phyloP scores from a whole-genome alignment of 306 rosid genomes.

The Trifolium dubium region DNA sequence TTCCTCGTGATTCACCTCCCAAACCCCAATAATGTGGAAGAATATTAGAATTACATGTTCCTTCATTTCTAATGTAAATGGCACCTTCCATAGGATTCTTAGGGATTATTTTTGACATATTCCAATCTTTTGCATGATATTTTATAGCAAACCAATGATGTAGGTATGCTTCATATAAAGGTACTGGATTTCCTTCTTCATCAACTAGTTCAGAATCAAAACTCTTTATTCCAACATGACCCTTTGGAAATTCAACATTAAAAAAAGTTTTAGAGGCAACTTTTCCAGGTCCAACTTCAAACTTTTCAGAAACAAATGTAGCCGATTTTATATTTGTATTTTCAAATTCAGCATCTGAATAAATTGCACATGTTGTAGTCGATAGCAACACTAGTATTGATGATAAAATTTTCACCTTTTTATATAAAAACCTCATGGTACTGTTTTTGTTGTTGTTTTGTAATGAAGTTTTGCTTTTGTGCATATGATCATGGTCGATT shows the following conservation, averaged over 20 bases:
- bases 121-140: too few species aligned
- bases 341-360: neutral
- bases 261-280: neutral
- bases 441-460: neutral
- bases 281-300: slow-evolving; percentile 15
- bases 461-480: neutral
- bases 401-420: neutral
- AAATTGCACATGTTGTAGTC: neutral
- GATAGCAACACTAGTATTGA: neutral
- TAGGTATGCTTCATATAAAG: too few species aligned
- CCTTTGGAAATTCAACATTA: too few species aligned
- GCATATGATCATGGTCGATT: neutral
- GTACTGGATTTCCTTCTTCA: too few species aligned
- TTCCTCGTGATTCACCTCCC: neutral
- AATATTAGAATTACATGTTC: neutral
- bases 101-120: neutral
- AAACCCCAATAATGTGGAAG: neutral
- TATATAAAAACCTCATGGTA: neutral
- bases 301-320: slow-evolving; percentile 2
- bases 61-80: neutral
- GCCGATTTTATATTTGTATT: neutral
- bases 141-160: too few species aligned
- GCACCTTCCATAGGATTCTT: neutral
- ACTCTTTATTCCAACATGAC: too few species aligned
- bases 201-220: too few species aligned